These are phyloP conservation scores for Euphrasia arctica DNA, from an alignment of 305 asterid species.

Conservation along the genomic window DNA sequence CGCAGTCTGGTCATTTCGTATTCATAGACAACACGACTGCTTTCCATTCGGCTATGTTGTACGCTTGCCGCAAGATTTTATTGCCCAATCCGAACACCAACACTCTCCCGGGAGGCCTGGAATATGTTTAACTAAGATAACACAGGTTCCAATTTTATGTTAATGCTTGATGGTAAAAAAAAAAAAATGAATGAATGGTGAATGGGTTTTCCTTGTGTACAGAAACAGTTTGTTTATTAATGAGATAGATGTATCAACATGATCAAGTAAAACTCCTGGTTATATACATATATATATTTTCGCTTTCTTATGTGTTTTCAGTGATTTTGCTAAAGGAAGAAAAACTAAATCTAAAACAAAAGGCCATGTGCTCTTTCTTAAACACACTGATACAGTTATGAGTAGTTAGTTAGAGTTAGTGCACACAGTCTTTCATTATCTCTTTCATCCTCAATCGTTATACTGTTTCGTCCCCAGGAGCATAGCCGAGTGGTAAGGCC, in stretches of 20 bases:
- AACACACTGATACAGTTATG: too few relatives aligned
- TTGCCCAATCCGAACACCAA: conserved; percentile 31
- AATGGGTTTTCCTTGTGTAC: not conserved
- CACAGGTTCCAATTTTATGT: not conserved
- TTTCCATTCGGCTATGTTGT: conserved; percentile 72
- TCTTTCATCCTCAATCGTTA: too few relatives aligned
- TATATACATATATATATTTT: too few relatives aligned
- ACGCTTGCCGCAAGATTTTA: conserved; percentile 65
- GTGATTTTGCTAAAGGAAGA: too few relatives aligned
- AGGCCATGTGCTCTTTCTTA: too few relatives aligned
- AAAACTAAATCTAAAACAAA: too few relatives aligned
- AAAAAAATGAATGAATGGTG: not conserved
- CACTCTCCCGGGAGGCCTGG: conserved; percentile 59
- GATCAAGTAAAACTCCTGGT: not conserved
- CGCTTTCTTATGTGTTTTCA: too few relatives aligned
- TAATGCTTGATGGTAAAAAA: not conserved
- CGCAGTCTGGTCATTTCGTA: conserved; percentile 80
- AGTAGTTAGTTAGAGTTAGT: too few relatives aligned
- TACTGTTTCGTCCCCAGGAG: too few relatives aligned
- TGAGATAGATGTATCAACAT: not conserved
- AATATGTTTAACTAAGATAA: conserved; percentile 31
- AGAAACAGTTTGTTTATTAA: not conserved
- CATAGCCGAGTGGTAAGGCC: too few relatives aligned
- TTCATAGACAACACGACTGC: conserved; percentile 64
- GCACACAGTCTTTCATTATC: too few relatives aligned